Conservation (phyloP, 306 rosid species). For the Trifolium fragiferum region DNA sequence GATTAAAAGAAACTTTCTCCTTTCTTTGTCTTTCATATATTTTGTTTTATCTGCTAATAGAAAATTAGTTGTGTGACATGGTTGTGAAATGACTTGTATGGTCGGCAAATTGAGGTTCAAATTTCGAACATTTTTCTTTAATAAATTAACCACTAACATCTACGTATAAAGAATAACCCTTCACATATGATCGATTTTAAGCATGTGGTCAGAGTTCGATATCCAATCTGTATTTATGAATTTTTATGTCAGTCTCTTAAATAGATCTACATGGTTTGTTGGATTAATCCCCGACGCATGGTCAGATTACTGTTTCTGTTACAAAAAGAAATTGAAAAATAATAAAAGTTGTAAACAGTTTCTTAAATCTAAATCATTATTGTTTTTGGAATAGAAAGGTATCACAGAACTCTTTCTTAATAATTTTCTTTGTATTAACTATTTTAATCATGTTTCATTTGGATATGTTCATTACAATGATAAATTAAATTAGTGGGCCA, state of each 20-base stretch:
- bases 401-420: constrained; percentile 34
- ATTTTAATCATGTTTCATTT: constrained; percentile 32
- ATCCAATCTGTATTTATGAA: neutral
- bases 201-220: neutral
- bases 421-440: constrained; percentile 31
- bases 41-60: constrained; percentile 27
- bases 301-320: neutral
- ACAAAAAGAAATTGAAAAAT: constrained; percentile 16
- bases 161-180: too few relatives aligned
- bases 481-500: constrained; percentile 49
- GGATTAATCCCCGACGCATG: neutral
- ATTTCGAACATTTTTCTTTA: too few relatives aligned
- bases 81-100: neutral
- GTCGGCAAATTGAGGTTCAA: neutral
- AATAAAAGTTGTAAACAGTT: constrained; percentile 11
- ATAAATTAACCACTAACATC: neutral
- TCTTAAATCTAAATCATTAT: constrained; percentile 23
- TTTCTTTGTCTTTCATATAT: constrained; percentile 11
- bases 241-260: neutral
- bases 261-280: neutral
- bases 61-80: constrained; percentile 9
- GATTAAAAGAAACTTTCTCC: neutral
- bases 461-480: constrained; percentile 40
- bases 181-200: neutral
- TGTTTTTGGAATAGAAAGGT: constrained; percentile 42